These are phyloP conservation scores for Phytophthora fragariaefolia DNA, from an alignment of 352 stramenopile genomes.

Conservation along the genomic window DNA sequence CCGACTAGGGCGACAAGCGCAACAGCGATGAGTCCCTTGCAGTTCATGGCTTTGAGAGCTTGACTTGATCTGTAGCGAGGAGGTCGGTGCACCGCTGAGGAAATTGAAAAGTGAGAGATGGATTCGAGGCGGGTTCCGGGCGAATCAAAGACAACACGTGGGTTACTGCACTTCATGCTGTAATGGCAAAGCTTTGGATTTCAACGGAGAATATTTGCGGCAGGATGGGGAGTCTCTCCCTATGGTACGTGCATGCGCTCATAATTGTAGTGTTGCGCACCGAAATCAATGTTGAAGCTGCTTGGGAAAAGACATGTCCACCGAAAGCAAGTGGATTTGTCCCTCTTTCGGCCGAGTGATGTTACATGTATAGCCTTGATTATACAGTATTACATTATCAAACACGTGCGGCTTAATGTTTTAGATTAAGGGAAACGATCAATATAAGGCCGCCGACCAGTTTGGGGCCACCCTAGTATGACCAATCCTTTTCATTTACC, in stretches of 20 bases:
- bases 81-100: not conserved
- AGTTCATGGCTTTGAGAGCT: constrained; percentile 21
- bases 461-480: too few relatives aligned
- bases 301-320: not conserved
- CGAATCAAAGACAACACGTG: not conserved
- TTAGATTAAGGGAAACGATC: too few relatives aligned
- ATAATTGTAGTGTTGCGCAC: not conserved
- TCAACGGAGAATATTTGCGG: not conserved
- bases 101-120: constrained; percentile 24
- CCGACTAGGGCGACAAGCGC: constrained; percentile 23
- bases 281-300: not conserved
- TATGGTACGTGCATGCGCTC: not conserved
- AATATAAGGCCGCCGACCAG: too few relatives aligned
- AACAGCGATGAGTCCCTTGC: constrained; percentile 26
- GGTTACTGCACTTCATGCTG: not conserved
- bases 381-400: too few relatives aligned
- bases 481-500: too few relatives aligned
- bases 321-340: not conserved
- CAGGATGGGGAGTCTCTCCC: not conserved
- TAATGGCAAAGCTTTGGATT: constrained; percentile 10
- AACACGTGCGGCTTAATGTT: too few relatives aligned
- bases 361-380: too few relatives aligned
- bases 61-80: not conserved
- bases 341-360: too few relatives aligned
- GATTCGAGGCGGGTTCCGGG: too few relatives aligned